phyloP scores from a whole-genome alignment of 2,329 filamentous ascomycete genomes.

The Scytalidium sp. region DNA sequence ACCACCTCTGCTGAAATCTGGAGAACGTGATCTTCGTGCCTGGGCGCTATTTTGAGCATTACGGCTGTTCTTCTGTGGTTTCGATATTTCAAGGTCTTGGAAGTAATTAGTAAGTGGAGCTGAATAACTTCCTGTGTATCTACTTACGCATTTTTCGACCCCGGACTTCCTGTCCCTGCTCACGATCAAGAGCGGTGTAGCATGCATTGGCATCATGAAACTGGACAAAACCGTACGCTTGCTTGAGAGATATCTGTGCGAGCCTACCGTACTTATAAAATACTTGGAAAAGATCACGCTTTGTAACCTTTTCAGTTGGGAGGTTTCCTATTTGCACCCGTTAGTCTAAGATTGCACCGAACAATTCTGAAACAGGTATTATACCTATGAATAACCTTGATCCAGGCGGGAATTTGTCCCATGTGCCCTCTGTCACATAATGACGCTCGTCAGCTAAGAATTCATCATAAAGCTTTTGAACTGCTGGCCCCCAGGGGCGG shows the following conservation, averaged over 20 bases:
- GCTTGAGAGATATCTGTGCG: constrained; percentile 94
- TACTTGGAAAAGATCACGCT: constrained; percentile 87
- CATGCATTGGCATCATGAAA: constrained; percentile 79
- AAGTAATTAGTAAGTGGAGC: constrained; percentile 25
- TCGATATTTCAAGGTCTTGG: constrained; percentile 84
- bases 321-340: constrained; percentile 66
- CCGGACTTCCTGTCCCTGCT: constrained; percentile 78
- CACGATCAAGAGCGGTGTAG: constrained; percentile 66
- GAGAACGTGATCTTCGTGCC: constrained; percentile 56
- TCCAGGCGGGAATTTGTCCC: constrained; percentile 76
- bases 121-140: constrained; percentile 2
- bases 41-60: constrained; percentile 35
- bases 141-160: constrained; percentile 91
- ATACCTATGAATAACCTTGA: constrained; percentile 80
- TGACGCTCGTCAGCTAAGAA: constrained; percentile 71
- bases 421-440: constrained; percentile 75
- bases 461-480: constrained; percentile 66
- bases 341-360: constrained; percentile 24
- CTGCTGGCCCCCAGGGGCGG: constrained; percentile 39
- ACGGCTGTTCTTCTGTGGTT: constrained; percentile 76
- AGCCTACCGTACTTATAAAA: constrained; percentile 84
- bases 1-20: constrained; percentile 48
- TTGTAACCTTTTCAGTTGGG: constrained; percentile 88
- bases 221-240: constrained; percentile 95
- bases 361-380: constrained; percentile 23